Conservation (phyloP, 2,329 filamentous ascomycete species). For the Rutstroemia sp. region DNA sequence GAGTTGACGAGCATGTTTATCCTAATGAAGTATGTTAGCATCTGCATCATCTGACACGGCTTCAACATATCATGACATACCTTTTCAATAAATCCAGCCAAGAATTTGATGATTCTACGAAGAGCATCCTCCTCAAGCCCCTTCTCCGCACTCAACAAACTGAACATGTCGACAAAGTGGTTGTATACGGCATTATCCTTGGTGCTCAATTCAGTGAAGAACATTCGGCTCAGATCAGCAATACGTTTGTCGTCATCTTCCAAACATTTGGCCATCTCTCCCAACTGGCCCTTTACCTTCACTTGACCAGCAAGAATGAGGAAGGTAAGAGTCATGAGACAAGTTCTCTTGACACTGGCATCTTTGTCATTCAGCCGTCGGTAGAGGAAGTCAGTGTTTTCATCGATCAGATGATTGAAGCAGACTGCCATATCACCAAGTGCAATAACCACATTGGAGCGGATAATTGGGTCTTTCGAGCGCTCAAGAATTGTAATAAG, state of each 20-base stretch:
- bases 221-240: conserved; percentile 91
- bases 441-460: conserved; percentile 93
- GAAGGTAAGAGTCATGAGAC: conserved; percentile 97
- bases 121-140: conserved; percentile 79
- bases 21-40: conserved; percentile 43
- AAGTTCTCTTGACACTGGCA: conserved; percentile 88
- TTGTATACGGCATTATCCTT: conserved; percentile 99
- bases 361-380: conserved; percentile 84
- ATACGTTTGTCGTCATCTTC: conserved; percentile 95
- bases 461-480: conserved; percentile 83
- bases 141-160: conserved; percentile 74
- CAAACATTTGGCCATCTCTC: conserved; percentile 98
- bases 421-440: conserved; percentile 98
- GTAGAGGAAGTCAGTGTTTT: conserved; percentile 98
- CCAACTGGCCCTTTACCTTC: conserved; percentile 97
- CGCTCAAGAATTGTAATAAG: conserved; percentile 98
- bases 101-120: conserved; percentile 79
- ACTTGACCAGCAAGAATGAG: conserved; percentile 94
- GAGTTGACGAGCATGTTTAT: conserved; percentile 94
- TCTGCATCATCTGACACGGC: background rate
- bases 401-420: conserved; percentile 98
- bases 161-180: conserved; percentile 99
- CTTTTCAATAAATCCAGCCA: conserved; percentile 96
- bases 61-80: conserved; percentile 39
- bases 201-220: conserved; percentile 94